Evolutionary conservation across 345 rosid genomes (phyloP).

Genomic region (Eucalyptus marginata): DNA sequence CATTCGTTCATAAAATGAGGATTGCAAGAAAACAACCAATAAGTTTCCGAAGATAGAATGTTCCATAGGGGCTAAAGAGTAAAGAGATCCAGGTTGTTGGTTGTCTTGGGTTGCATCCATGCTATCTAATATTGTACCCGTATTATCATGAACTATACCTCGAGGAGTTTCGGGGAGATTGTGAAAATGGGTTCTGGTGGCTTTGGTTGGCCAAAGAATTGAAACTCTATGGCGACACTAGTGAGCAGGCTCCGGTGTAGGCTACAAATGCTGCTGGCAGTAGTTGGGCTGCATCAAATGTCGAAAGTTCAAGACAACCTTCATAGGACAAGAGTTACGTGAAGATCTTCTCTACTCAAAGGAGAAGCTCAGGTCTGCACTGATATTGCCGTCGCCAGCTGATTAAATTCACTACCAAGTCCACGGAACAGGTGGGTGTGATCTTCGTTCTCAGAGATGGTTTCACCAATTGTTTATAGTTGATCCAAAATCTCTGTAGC

Average conservation of each 20-base stretch:
- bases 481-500: background rate
- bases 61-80: no score
- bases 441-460: background rate
- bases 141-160: no score
- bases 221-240: background rate
- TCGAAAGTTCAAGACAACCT: background rate
- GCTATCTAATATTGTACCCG: no score
- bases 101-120: background rate
- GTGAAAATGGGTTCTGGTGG: background rate
- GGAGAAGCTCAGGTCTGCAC: background rate
- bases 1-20: no score
- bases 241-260: background rate
- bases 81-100: no score
- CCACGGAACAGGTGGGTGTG: background rate
- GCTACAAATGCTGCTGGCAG: background rate
- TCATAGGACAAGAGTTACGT: background rate
- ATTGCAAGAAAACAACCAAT: no score
- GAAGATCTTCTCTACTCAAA: background rate
- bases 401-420: background rate
- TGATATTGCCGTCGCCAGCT: background rate
- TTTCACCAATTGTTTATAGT: background rate
- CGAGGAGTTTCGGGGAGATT: background rate
- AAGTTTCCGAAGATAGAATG: no score
- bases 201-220: background rate
- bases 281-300: background rate